These are phyloP conservation scores for Mycosphaerelloides madeirae DNA, from an alignment of 2,329 filamentous ascomycete genomes.

Conservation along the genomic window DNA sequence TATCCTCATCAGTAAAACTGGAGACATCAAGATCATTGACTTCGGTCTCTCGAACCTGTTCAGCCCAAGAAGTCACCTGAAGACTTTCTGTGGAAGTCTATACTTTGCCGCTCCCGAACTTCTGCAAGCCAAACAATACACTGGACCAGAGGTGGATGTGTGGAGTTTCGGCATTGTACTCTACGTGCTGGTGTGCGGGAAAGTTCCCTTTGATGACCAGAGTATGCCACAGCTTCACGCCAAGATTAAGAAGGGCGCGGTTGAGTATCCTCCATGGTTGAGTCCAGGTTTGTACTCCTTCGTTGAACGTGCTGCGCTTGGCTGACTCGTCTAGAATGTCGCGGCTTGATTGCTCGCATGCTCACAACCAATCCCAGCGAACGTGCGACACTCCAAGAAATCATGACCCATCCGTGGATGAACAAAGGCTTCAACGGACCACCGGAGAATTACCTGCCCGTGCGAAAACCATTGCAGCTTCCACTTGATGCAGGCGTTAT, in stretches of 20 bases:
- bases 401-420: slow-evolving; percentile 95
- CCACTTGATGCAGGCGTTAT: slow-evolving; percentile 80
- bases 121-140: slow-evolving; percentile 88
- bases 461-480: slow-evolving; percentile 76
- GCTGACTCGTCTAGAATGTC: slow-evolving; percentile 64
- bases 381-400: slow-evolving; percentile 80
- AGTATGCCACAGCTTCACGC: slow-evolving; percentile 98
- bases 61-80: slow-evolving; percentile 75
- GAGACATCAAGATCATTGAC: slow-evolving; percentile 99
- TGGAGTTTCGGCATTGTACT: slow-evolving; percentile 99
- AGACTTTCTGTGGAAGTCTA: slow-evolving; percentile 95
- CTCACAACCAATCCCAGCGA: slow-evolving; percentile 88
- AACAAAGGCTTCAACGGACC: slow-evolving; percentile 80
- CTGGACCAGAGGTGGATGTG: slow-evolving; percentile 91
- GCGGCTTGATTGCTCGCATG: slow-evolving; percentile 88
- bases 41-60: slow-evolving; percentile 97
- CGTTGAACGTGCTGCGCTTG: neutral
- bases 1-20: slow-evolving; percentile 97
- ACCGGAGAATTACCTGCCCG: slow-evolving; percentile 83
- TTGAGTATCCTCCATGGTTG: slow-evolving; percentile 93
- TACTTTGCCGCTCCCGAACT: slow-evolving; percentile 97
- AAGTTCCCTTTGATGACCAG: slow-evolving; percentile 97
- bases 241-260: slow-evolving; percentile 95
- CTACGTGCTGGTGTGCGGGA: slow-evolving; percentile 94
- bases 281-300: slow-evolving; percentile 65